Base-by-base conservation (phyloP, 2,329 filamentous ascomycete genomes). In the Fusarium papillatum region DNA sequence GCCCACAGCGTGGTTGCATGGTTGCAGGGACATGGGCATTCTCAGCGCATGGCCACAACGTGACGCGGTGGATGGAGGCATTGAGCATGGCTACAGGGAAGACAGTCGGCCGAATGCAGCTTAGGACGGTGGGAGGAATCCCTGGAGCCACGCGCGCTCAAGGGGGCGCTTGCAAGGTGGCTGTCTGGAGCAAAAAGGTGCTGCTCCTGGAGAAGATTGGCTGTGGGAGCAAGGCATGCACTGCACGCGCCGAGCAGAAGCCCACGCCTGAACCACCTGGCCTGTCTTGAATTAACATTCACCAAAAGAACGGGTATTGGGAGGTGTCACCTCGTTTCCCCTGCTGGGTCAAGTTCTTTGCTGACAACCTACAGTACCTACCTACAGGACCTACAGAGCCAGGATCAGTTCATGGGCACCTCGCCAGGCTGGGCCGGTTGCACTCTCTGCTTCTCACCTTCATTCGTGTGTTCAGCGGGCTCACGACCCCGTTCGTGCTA, bases 141-240 rank as follows among this genome's bases (percentile, higher is more conserved):
- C 82, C 81, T 82, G 82, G 68, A 84, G 82, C 83, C 83, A 84
- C 83, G 82, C 82, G 83, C 82, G 77, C 78, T 77, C 79, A 79
- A 78, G 77, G 71, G 68, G 77, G 69, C 61, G 63, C 64, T 68
- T 74, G 74, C 73, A 72, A 74, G 66, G 39, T 76, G 74, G 70
- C 60, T 75, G 70, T 61, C 66, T 73, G 13, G 14, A 74, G 62
- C 63, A 70, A 68, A 66, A 68, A 73, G 36, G 46, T 22, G 34
- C 46, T 34, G 43, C 41, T 24, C 59, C 66, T 71, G 34, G 38
- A 62, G 41, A 39, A 53, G 29, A 68, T 65, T 60, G 55, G 55
- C 55, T 60, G 55, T 60, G 31, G 31, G 63, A 36, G 48, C 31
- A 19, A 53, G 26, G 46, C 34, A 64, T 19, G 22, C 24, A 48